A percentile compares a stretch with the other conserved stretches of the same genome.
phyloP scores from a whole-genome alignment of 2,329 filamentous ascomycete genomes.

The Penicillium sp. region DNA sequence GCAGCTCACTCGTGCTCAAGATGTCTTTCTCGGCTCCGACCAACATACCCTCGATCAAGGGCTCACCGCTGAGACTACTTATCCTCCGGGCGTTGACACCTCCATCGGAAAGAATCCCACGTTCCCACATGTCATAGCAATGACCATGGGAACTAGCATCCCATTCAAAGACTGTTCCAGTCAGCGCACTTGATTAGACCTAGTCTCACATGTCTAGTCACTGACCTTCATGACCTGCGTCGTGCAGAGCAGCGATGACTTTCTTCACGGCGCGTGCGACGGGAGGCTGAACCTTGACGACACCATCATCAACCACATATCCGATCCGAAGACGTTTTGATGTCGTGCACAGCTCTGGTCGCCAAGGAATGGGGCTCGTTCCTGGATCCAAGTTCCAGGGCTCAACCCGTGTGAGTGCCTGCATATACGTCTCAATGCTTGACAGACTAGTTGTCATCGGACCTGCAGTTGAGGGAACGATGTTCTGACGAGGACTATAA shows the following conservation, averaged over 20 bases:
- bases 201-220: neutral
- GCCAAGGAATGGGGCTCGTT: neutral
- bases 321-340: constrained; percentile 41
- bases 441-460: neutral
- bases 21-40: constrained; percentile 27
- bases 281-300: constrained; percentile 56
- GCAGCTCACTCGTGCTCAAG: constrained; percentile 17
- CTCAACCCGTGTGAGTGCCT: neutral
- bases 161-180: constrained; percentile 23
- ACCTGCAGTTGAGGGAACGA: neutral
- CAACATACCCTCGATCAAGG: constrained; percentile 30
- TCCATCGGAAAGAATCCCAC: constrained; percentile 29
- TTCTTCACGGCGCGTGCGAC: constrained; percentile 50
- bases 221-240: constrained; percentile 47
- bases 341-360: neutral
- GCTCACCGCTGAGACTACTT: constrained; percentile 26
- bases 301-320: constrained; percentile 53
- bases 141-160: constrained; percentile 25
- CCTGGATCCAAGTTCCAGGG: neutral
- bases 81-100: constrained; percentile 24
- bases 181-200: neutral
- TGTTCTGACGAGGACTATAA: neutral
- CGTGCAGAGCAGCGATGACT: constrained; percentile 50
- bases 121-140: constrained; percentile 27
- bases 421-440: neutral